These are phyloP conservation scores for Lachnellula suecica DNA, from an alignment of 2,329 filamentous ascomycete genomes.

Conservation along the genomic window DNA sequence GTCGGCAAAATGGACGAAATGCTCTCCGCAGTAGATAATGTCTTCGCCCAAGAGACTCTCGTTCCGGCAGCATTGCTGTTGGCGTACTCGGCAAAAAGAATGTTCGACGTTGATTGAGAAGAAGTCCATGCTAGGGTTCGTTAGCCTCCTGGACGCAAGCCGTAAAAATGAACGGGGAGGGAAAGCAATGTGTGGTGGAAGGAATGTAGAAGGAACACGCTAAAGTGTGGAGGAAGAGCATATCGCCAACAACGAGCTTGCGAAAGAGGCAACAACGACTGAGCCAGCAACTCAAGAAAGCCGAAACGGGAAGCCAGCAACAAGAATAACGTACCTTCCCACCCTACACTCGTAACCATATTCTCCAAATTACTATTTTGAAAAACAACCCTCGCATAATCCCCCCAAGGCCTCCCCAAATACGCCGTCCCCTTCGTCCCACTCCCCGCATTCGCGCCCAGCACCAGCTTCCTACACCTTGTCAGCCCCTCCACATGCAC, in stretches of 20 bases:
- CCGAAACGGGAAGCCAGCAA: too few species aligned
- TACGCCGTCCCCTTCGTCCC: conserved; percentile 39
- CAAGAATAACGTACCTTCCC: conserved; percentile 38
- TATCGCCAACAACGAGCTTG: too few species aligned
- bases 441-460: conserved; percentile 10
- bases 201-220: too few species aligned
- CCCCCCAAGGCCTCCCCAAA: conserved; percentile 52
- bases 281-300: too few species aligned
- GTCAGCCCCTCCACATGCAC: not conserved
- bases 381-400: conserved; percentile 50
- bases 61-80: conserved; percentile 49
- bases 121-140: conserved; percentile 40
- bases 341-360: conserved; percentile 51
- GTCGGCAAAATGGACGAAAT: conserved; percentile 39
- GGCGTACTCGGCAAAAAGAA: conserved; percentile 50
- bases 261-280: too few species aligned
- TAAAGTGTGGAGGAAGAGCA: too few species aligned
- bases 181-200: too few species aligned
- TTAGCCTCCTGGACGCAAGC: conserved; percentile 39
- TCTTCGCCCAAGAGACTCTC: conserved; percentile 36
- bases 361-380: conserved; percentile 45
- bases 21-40: conserved; percentile 40
- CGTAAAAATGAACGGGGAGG: conserved; percentile 32
- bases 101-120: conserved; percentile 29
- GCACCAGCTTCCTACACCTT: conserved; percentile 5